Evolutionary conservation across 352 stramenopile genomes (phyloP).

Genomic region (Globisporangium takayamanum): DNA sequence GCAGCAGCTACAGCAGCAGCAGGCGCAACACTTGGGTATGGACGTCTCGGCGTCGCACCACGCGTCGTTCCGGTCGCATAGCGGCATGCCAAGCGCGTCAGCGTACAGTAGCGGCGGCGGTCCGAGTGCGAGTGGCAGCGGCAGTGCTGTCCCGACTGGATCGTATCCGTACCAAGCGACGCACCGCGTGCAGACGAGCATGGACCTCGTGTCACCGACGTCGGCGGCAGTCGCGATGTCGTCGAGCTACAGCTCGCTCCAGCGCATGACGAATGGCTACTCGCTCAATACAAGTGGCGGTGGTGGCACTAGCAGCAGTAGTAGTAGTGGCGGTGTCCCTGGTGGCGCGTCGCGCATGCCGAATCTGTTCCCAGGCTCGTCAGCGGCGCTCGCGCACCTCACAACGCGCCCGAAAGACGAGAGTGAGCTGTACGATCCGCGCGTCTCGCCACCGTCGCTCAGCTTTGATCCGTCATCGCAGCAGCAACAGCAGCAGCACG

Average conservation of each 20-base stretch:
- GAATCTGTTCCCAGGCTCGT: slow-evolving; percentile 11
- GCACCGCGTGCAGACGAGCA: slow-evolving; percentile 1
- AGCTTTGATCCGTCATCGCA: slow-evolving; percentile 6
- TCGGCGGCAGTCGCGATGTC: slow-evolving; percentile 6
- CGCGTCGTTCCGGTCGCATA: slow-evolving; percentile 6
- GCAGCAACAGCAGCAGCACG: slow-evolving; percentile 8
- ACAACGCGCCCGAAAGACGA: slow-evolving; percentile 12
- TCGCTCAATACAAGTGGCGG: slow-evolving; percentile 1
- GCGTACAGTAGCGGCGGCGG: background rate
- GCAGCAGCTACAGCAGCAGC: slow-evolving; percentile 23
- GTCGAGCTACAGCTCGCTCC: slow-evolving; percentile 14
- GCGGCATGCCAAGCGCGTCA: background rate
- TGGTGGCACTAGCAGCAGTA: background rate
- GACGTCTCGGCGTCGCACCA: slow-evolving; percentile 11
- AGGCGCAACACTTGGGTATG: slow-evolving; percentile 9
- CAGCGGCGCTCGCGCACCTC: slow-evolving; percentile 11
- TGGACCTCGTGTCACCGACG: slow-evolving; percentile 14
- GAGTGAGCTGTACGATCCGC: slow-evolving; percentile 10
- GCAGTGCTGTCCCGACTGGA: background rate
- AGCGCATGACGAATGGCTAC: slow-evolving; percentile 16
- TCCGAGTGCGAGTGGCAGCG: background rate
- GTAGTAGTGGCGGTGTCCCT: background rate
- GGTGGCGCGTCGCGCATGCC: slow-evolving; percentile 1
- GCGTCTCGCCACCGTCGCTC: slow-evolving; percentile 7
- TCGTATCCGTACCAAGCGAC: background rate